Conservation (phyloP, 129 eudicot genomes). For the Lonicera japonica region DNA sequence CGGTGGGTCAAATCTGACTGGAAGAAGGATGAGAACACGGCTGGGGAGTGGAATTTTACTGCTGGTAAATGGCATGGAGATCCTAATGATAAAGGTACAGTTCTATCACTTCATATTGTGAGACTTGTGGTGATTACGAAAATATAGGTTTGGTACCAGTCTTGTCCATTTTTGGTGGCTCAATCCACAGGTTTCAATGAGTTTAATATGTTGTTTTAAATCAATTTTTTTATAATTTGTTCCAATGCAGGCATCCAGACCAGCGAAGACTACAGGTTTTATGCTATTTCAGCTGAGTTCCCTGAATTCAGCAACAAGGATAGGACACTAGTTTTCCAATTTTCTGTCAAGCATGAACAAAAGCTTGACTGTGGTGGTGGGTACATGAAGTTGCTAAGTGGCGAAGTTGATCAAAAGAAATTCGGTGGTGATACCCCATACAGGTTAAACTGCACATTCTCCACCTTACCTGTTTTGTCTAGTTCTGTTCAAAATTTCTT, state of each 20-base stretch:
- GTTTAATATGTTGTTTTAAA: background rate
- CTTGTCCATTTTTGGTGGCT: background rate
- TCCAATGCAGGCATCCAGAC: constrained; percentile 73
- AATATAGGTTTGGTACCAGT: too few species aligned
- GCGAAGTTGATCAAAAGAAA: constrained; percentile 67
- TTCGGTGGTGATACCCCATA: constrained; percentile 86
- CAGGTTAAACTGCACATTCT: constrained; percentile 32
- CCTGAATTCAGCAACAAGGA: constrained; percentile 91
- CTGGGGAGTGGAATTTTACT: constrained; percentile 96
- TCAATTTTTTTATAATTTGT: background rate
- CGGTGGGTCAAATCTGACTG: constrained; percentile 95
- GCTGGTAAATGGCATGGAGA: constrained; percentile 97
- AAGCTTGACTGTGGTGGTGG: constrained; percentile 96
- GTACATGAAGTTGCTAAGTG: constrained; percentile 75
- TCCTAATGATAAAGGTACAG: constrained; percentile 78
- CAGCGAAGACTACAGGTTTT: constrained; percentile 89
- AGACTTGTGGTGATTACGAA: background rate
- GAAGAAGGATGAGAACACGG: constrained; percentile 89
- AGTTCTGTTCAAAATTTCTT: background rate
- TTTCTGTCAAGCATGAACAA: constrained; percentile 84
- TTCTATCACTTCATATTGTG: background rate
- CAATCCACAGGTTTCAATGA: background rate
- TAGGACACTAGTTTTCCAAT: constrained; percentile 66
- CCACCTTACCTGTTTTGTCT: background rate
- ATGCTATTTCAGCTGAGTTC: constrained; percentile 83